Evolutionary conservation across 768 basidiomycete genomes (phyloP).

Genomic region (Amanita exitialis): DNA sequence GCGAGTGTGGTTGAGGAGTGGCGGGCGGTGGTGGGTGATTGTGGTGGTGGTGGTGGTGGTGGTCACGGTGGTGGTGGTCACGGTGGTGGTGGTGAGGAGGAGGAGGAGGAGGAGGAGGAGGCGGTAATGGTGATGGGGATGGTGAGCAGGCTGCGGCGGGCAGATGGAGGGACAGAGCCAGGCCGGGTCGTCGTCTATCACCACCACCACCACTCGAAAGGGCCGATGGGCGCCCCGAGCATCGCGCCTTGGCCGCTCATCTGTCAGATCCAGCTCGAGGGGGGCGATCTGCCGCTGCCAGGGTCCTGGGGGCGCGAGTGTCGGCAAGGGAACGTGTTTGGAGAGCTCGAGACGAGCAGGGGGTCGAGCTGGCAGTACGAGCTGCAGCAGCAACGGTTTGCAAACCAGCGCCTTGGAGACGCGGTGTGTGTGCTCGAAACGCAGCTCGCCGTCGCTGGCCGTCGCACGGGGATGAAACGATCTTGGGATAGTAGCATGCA

Average conservation of each 20-base stretch:
- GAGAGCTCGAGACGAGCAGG: slow-evolving; percentile 55
- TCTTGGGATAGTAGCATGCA: no score
- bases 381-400: slow-evolving; percentile 71
- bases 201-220: no score
- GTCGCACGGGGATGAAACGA: neutral
- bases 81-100: no score
- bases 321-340: slow-evolving; percentile 53
- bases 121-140: no score
- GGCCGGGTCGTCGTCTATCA: slow-evolving; percentile 18
- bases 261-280: slow-evolving; percentile 25
- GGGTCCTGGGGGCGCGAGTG: neutral
- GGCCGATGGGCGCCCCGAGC: slow-evolving; percentile 8
- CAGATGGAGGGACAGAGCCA: slow-evolving; percentile 20
- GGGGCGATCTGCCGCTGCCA: neutral
- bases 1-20: slow-evolving; percentile 19
- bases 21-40: no score
- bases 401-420: slow-evolving; percentile 54
- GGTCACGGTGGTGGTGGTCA: no score
- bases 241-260: slow-evolving; percentile 27
- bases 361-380: slow-evolving; percentile 92
- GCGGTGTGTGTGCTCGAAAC: slow-evolving; percentile 32
- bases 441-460: neutral
- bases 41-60: no score
- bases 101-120: slow-evolving; percentile 12
- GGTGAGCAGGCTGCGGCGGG: slow-evolving; percentile 25